Percentiles rank a stretch among this genome's conserved stretches.
These are phyloP conservation scores for Euptelea pleiosperma DNA, from an alignment of 164 flowering plant genomes.

Conservation along the genomic window DNA sequence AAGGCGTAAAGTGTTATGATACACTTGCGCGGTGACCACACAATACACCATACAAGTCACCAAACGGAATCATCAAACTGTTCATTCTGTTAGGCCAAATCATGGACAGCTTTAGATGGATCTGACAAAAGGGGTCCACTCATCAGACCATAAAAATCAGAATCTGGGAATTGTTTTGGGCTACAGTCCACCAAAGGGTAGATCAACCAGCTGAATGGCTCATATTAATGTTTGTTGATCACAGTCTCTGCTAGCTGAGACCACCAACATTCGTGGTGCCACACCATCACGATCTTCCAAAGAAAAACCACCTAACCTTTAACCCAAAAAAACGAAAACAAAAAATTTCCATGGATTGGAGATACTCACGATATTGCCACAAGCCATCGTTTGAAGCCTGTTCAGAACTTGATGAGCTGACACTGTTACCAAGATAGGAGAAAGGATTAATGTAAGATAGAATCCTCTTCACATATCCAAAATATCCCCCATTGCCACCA, in stretches of 20 bases:
- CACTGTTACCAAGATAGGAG: conserved; percentile 53
- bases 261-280: too few species aligned
- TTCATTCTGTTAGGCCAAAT: too few species aligned
- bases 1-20: not conserved
- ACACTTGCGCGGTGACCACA: not conserved
- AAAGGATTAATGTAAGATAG: conserved; percentile 71
- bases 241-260: too few species aligned
- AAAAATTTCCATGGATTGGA: not conserved
- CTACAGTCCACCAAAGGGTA: too few species aligned
- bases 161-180: too few species aligned
- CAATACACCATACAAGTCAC: not conserved
- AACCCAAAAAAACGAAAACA: not conserved
- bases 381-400: conserved; percentile 32
- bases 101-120: too few species aligned
- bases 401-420: conserved; percentile 39
- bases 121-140: too few species aligned
- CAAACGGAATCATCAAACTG: too few species aligned
- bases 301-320: too few species aligned
- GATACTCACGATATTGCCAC: conserved; percentile 59
- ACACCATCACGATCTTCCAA: not conserved
- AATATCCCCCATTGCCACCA: conserved; percentile 46
- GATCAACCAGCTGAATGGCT: too few species aligned
- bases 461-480: conserved; percentile 39
- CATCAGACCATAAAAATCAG: too few species aligned
- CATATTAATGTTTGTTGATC: too few species aligned